A percentile compares a stretch with the other conserved stretches of the same genome.
Conservation (phyloP, 2,329 filamentous ascomycete genomes). For the Fusarium sp. region DNA sequence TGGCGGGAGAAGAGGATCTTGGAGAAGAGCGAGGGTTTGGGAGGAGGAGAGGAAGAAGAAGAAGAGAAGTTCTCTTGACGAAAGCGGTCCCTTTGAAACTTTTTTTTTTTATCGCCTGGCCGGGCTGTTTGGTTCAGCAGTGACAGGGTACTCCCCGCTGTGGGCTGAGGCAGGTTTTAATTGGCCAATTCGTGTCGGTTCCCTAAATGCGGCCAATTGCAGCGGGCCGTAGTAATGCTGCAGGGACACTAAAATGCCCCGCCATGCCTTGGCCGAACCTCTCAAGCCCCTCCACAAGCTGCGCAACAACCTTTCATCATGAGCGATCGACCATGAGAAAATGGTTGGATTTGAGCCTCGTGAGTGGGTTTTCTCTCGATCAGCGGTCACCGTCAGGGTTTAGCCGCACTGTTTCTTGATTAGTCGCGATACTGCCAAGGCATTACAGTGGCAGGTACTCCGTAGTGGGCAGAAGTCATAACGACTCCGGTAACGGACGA, state of each 20-base stretch:
- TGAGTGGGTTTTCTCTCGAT: conserved; percentile 41
- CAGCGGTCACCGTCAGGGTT: conserved; percentile 48
- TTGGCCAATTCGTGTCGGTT: conserved; percentile 45
- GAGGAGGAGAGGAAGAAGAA: conserved; percentile 39
- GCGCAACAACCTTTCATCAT: conserved; percentile 42
- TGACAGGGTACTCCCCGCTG: conserved; percentile 36
- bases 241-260: conserved; percentile 47
- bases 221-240: conserved; percentile 34
- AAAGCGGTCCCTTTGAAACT: conserved; percentile 42
- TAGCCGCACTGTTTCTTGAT: conserved; percentile 25
- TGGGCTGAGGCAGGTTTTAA: conserved; percentile 22
- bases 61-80: conserved; percentile 30
- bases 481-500: conserved; percentile 17
- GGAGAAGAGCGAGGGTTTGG: conserved; percentile 43
- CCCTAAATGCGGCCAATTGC: conserved; percentile 37
- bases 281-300: conserved; percentile 45
- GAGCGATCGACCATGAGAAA: conserved; percentile 34
- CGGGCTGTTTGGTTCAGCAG: conserved; percentile 25
- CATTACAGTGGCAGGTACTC: conserved; percentile 5
- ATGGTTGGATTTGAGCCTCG: conserved; percentile 37
- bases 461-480: conserved; percentile 17
- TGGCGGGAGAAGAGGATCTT: conserved; percentile 36
- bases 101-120: conserved; percentile 47
- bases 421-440: conserved; percentile 4
- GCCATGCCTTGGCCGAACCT: conserved; percentile 44